A percentile compares a stretch with the other conserved stretches of the same genome.
Conservation (phyloP, 2,329 filamentous ascomycete species). For the Leptosphaerulina australis region DNA sequence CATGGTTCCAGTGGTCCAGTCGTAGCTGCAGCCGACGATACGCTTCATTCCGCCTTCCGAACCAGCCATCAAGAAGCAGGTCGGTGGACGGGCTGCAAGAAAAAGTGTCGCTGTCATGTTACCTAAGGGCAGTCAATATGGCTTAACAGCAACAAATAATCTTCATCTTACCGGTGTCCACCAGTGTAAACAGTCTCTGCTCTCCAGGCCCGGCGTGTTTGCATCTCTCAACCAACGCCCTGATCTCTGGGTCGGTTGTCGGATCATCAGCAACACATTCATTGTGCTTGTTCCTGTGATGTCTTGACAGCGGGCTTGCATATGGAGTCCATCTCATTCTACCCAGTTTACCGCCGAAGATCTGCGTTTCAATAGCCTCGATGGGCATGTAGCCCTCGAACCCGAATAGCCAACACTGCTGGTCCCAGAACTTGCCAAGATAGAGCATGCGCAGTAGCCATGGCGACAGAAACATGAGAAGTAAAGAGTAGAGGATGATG, state of each 20-base stretch:
- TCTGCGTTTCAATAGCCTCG: slow-evolving; percentile 46
- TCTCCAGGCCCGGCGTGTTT: slow-evolving; percentile 34
- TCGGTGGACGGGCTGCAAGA: slow-evolving; percentile 48
- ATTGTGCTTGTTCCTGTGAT: slow-evolving; percentile 36
- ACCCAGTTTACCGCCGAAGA: slow-evolving; percentile 48
- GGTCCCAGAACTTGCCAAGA: slow-evolving; percentile 49
- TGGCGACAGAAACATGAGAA: slow-evolving; percentile 42
- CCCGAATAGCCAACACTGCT: slow-evolving; percentile 53
- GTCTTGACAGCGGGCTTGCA: slow-evolving; percentile 42
- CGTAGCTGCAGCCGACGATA: slow-evolving; percentile 55
- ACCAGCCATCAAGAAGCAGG: slow-evolving; percentile 53
- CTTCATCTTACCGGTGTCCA: slow-evolving; percentile 49
- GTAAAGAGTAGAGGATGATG: slow-evolving; percentile 33
- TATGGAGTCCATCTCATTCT: slow-evolving; percentile 48
- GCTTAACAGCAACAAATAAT: too few relatives aligned
- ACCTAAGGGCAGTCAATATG: slow-evolving; percentile 15
- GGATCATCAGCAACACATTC: slow-evolving; percentile 46
- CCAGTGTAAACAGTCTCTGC: slow-evolving; percentile 35
- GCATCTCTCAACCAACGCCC: slow-evolving; percentile 28
- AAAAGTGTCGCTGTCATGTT: slow-evolving; percentile 55
- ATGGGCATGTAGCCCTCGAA: slow-evolving; percentile 52
- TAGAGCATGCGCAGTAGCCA: slow-evolving; percentile 48
- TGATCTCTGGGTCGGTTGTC: slow-evolving; percentile 27
- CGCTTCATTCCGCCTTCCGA: slow-evolving; percentile 56
- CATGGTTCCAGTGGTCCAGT: slow-evolving; percentile 51